Conservation (phyloP, 176 grass and related monocot species). For the Oryza meridionalis region DNA sequence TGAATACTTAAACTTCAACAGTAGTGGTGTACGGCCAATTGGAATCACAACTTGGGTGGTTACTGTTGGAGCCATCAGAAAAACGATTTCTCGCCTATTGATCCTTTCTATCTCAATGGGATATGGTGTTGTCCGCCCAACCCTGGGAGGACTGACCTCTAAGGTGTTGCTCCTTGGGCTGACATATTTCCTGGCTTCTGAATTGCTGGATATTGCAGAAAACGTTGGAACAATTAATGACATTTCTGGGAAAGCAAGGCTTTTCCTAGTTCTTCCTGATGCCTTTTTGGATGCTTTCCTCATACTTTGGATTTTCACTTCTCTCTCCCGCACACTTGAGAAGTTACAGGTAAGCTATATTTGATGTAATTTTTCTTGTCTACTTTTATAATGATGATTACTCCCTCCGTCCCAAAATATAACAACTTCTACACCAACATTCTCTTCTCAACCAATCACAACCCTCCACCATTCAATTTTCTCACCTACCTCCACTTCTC, state of each 20-base stretch:
- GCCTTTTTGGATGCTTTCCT: conserved; percentile 98
- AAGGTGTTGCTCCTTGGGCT: conserved; percentile 97
- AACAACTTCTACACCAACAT: too few relatives aligned
- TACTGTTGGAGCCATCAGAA: conserved; percentile 90
- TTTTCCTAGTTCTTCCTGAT: conserved; percentile 94
- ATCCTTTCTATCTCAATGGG: conserved; percentile 98
- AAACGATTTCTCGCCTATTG: conserved; percentile 89
- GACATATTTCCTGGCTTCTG: conserved; percentile 93
- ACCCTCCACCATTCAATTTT: too few relatives aligned
- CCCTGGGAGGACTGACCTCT: conserved; percentile 90
- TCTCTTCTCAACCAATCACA: too few relatives aligned
- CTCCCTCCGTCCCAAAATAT: too few relatives aligned
- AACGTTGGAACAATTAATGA: conserved; percentile 99
- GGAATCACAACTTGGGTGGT: conserved; percentile 99
- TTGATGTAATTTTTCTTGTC: conserved; percentile 1
- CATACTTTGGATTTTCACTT: conserved; percentile 99
- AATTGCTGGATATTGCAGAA: conserved; percentile 82
- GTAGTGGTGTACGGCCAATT: conserved; percentile 76
- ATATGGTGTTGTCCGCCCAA: conserved; percentile 95
- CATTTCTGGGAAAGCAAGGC: conserved; percentile 88
- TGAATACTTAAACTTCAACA: conserved; percentile 97
- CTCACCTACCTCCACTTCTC: too few relatives aligned
- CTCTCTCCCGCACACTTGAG: conserved; percentile 95
- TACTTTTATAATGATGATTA: not conserved
- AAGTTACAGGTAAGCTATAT: conserved; percentile 73